Base-by-base conservation (phyloP, 257 asterid species). In the Capsicum baccatum region DNA sequence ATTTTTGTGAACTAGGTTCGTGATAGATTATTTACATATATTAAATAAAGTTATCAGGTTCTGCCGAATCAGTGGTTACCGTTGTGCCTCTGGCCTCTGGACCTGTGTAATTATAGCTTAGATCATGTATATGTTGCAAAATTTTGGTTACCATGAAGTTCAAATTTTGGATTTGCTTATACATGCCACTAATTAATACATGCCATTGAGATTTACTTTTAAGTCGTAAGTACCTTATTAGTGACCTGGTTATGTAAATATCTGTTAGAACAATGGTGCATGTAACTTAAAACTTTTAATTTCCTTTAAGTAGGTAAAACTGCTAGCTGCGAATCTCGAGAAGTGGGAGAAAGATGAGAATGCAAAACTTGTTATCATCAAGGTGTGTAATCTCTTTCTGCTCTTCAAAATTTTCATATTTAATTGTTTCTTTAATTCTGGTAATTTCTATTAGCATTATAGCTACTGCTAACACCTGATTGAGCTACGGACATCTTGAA, bases 261-360 rank as follows among this genome's bases (percentile, higher is more conserved):
- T 67, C 7, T 42, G 62, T 47, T 64, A 55, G 35, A 26, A 48
- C 54, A 42, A 39, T 16, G 3, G 4, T 39, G 54, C 13, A 15
- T 69, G 8, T 15, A 69, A 16, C 44, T 39, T 69, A 1, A 73
- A 62, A 50, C n/a, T 63, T 79, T 69, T 56, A 9, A 79, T 80
- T 62, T 55, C 50, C 62, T 62, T 83, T 60, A 74, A 62, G 54
- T 85, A 96, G 99, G 99, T 96, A 56, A 83, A 92, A 78, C 87
- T 86, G 90, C 90, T 94, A 42, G 97, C 98, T 35, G 90, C 92
- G 85, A 89, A 91, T 89, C 88, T 96, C 85, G 98, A 96, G 70
- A 90, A 94, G 89, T 94, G 98, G 99, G 99, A 93, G 87, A 89
- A 89, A 50, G 98, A 96, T 86, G 98, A 93, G 55, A 90, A 90